Evolutionary conservation across 768 basidiomycete species (phyloP), one percentile per base, ranked within the genome.

Genomic region (Psilocybe tampanensis): DNA sequence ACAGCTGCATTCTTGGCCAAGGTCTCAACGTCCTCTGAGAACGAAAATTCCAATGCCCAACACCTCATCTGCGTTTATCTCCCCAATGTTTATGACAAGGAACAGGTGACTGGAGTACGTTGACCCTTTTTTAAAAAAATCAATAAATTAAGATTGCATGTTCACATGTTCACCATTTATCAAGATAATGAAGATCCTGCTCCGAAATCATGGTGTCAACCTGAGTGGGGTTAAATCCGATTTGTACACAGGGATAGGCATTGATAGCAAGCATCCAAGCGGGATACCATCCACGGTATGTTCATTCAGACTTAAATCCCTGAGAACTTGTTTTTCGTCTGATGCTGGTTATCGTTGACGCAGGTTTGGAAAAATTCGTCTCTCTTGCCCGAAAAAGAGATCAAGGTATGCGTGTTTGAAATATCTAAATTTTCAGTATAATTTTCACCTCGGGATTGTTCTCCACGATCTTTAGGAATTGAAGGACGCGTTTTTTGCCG

Each of bases 261-360:
- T 92, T 54, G 87, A 90, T 61, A 90, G 88, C 70, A 92, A 92
- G 65, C 90, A 91, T 66, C 69, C 85, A 0, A 89, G 88, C 65
- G 86, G 89, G 8, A 79, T 92, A 49, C 81, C 78, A 39, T 86
- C 89, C 21, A 90, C 89, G 58, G 89, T 88, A 55, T 44, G 78
- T 68, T 13, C 1, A 29, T 29, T 29, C 29, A 4, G 9, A 9
- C 9, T 29, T 58, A 24, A n/a, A 19, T 49, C 15, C 7, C 8
- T 15, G 19, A 32, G 2, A 43, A 33, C 12, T 44, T 13, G 19
- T 24, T 19, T 8, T 36, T 24, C 15, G 11, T 15, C 29, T 33
- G n/a, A 29, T 54, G 32, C 39, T 22, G 21, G 1, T 13, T 11
- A 26, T 47, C 23, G 47, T 53, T 55, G 39, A 43, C 56, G 4